phyloP scores from a whole-genome alignment of 1,139 yeast genomes.

The Blastobotrys elegans region DNA sequence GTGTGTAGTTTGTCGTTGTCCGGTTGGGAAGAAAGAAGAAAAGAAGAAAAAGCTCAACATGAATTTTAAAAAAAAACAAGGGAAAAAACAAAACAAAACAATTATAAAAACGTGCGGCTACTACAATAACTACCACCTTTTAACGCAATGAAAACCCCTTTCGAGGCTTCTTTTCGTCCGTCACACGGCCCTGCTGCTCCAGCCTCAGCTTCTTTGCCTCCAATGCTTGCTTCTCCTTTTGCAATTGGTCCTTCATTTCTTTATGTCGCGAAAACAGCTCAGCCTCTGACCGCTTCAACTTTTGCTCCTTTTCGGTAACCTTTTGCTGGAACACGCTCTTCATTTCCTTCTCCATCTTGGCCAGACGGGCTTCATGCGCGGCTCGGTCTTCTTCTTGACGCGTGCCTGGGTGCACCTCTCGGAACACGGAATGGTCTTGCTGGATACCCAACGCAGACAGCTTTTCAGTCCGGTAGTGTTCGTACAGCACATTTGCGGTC shows the following conservation, averaged over 20 bases:
- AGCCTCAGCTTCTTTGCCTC: constrained; percentile 87
- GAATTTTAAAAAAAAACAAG: constrained; percentile 1
- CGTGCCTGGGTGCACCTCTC: constrained; percentile 88
- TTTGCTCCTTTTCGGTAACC: constrained; percentile 95
- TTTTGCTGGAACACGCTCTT: constrained; percentile 94
- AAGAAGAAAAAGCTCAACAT: too few species aligned
- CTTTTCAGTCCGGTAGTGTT: constrained; percentile 83
- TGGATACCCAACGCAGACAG: constrained; percentile 77
- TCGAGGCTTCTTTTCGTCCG: constrained; percentile 51
- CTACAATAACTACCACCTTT: constrained; percentile 18
- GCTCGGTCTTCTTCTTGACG: constrained; percentile 93
- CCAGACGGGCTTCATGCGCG: constrained; percentile 87
- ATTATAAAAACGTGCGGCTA: not conserved
- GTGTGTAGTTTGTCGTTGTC: not conserved
- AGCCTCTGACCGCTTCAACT: constrained; percentile 94
- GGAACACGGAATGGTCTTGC: constrained; percentile 88
- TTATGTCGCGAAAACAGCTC: constrained; percentile 93
- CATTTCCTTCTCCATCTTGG: constrained; percentile 96
- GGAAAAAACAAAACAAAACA: not conserved
- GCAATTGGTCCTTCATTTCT: constrained; percentile 92
- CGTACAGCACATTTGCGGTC: constrained; percentile 74
- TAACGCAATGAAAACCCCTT: constrained; percentile 52
- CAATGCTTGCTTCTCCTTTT: constrained; percentile 79
- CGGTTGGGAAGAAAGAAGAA: not conserved
- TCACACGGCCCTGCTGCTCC: constrained; percentile 62